phyloP scores from a whole-genome alignment of 1,139 yeast species.

The Geotrichum carabidarum region DNA sequence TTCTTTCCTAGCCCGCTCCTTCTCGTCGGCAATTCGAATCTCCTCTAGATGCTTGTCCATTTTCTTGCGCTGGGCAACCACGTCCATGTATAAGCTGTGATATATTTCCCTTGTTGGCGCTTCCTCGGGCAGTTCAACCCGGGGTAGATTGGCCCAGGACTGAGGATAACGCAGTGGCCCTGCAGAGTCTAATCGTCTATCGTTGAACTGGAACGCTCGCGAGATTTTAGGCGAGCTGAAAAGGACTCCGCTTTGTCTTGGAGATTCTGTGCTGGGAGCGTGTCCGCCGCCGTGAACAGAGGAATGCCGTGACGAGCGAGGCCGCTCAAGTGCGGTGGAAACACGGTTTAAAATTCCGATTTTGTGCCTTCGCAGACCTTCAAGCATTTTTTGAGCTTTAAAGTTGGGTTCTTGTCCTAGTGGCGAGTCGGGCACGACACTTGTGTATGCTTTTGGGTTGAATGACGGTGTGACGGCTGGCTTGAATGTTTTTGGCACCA shows the following conservation, averaged over 20 bases:
- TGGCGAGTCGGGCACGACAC: conserved; percentile 4
- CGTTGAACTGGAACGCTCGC: conserved; percentile 14
- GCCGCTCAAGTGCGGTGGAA: not conserved
- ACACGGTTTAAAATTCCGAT: conserved; percentile 2
- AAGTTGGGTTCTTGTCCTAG: not conserved
- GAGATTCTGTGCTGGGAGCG: not conserved
- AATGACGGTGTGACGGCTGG: conserved; percentile 10
- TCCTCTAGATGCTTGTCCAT: conserved; percentile 10
- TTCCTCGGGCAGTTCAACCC: conserved; percentile 18
- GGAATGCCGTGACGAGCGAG: not conserved
- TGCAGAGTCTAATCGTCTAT: not conserved
- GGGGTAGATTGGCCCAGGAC: conserved; percentile 10
- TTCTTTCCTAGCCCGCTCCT: conserved; percentile 9
- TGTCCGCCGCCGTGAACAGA: conserved; percentile 15
- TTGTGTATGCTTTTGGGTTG: not conserved
- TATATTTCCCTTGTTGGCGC: conserved; percentile 15
- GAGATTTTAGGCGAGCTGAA: conserved; percentile 7
- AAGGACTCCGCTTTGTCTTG: not conserved
- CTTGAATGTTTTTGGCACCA: conserved; percentile 1
- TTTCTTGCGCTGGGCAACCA: conserved; percentile 14
- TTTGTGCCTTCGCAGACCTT: conserved; percentile 14
- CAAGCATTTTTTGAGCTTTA: conserved; percentile 6
- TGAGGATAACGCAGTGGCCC: conserved; percentile 11
- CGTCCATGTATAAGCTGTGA: conserved; percentile 12
- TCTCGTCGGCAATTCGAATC: conserved; percentile 12